Evolutionary conservation across 495 filamentous ascomycete species (phyloP).

Genomic region (Aspergillus panamensis): DNA sequence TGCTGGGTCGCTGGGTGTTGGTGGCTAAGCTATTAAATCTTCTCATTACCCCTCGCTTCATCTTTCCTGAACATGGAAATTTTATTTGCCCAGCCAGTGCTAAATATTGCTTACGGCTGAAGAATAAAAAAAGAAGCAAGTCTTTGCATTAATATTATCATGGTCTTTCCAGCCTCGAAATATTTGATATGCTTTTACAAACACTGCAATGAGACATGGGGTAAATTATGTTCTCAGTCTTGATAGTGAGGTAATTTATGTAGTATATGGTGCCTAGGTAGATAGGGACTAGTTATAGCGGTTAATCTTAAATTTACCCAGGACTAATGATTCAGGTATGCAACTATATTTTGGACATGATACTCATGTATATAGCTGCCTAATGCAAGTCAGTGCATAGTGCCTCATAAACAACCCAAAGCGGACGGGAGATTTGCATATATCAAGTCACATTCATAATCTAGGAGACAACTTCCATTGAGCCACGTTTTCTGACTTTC

Average conservation of each 20-base stretch:
- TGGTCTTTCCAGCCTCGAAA: too few relatives aligned
- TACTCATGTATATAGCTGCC: background rate
- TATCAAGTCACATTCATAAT: constrained; percentile 3
- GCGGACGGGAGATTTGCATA: background rate
- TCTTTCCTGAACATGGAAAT: background rate
- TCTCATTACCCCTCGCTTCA: constrained; percentile 11
- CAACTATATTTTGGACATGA: too few relatives aligned
- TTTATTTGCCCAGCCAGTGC: background rate
- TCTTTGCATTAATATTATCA: background rate
- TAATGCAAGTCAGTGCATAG: background rate
- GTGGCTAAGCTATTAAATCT: constrained; percentile 17
- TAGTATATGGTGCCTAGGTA: too few relatives aligned
- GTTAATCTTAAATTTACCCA: too few relatives aligned
- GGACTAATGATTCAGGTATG: too few relatives aligned
- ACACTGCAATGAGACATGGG: too few relatives aligned
- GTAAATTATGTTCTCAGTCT: too few relatives aligned
- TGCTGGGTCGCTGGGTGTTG: background rate
- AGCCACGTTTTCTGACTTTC: constrained; percentile 8
- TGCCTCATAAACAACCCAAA: background rate
- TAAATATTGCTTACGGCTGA: background rate
- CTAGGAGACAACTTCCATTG: background rate
- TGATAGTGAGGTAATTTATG: too few relatives aligned
- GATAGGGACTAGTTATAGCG: too few relatives aligned
- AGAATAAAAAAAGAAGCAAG: background rate
- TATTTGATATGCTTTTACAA: too few relatives aligned